Base-by-base conservation (phyloP, 1,284 basidiomycete genomes). In the Meira nashicola region DNA sequence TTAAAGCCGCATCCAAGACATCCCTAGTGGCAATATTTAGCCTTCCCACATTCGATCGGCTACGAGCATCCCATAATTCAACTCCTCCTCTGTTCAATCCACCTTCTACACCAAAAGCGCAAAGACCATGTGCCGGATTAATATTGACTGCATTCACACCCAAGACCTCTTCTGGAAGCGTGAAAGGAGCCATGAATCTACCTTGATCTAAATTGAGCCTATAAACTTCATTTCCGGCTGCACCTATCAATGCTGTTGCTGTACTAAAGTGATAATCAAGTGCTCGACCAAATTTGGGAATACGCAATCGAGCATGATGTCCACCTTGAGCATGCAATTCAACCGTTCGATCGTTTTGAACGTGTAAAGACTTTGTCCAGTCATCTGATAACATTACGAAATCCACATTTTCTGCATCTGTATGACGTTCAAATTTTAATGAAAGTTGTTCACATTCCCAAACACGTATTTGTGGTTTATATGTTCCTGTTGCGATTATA, bases 291-390 rank as follows among this genome's bases (percentile, higher is more conserved):
- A 95, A 95, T 49, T 86, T 87, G 2, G 95, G 95, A 82, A 98
- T 89, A 62, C 95, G 86, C 4, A 93, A 88, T 23, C 89, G 86
- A 73, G 96, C 91, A 78, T 96, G 91, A 63, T 92, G 86, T 0
- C 92, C 92, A 46, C 89, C 86, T 80, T 98, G 95, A 0, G 90
- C 92, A 78, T 99, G 95, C 3, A 99, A 83, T 76, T 93, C 90
- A 54, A 98, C 80, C 6, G 90, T 90, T n/a, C 95, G 87, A 81
- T 98, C 93, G 52, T 88, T 87, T 83, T 98, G 95, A 0, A 99
- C 84, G 76, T 95, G 93, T 60, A 97, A 84, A n/a, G 89, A 89
- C 80, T 99, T 98, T 15, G 94, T 98, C 95, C 95, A 99, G 82
- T 99, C 95, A 76, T 92, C 88, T 0, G 93, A 96, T 10, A 99